Percentiles rank a stretch among this genome's conserved stretches.
Conservation (phyloP, 768 basidiomycete genomes). For the Amyloporia xantha region DNA sequence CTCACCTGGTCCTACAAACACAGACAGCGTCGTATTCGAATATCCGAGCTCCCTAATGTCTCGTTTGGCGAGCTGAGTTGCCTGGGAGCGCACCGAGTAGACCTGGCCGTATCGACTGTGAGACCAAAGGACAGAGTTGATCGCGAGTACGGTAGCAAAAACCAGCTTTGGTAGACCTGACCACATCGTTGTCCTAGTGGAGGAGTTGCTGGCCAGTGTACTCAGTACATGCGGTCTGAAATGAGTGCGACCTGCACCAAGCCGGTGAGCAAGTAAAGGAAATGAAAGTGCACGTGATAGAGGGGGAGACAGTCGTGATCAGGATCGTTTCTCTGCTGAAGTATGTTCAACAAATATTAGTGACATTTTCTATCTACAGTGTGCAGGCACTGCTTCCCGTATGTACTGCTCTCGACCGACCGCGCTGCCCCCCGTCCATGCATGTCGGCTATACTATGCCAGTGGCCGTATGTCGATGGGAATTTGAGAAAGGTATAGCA, state of each 20-base stretch:
- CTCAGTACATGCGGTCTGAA: background rate
- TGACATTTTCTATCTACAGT: no score
- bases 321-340: no score
- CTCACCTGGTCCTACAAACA: background rate
- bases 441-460: no score
- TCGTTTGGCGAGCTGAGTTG: constrained; percentile 9
- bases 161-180: constrained; percentile 38
- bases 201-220: background rate
- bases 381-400: no score
- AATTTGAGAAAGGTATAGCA: no score
- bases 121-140: constrained; percentile 64
- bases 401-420: no score
- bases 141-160: constrained; percentile 44
- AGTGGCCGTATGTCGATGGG: no score
- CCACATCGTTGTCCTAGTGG: constrained; percentile 35
- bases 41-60: background rate
- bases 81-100: constrained; percentile 9
- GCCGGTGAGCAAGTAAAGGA: no score
- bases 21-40: background rate
- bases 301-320: no score
- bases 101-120: constrained; percentile 25
- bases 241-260: background rate
- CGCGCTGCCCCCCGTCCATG: no score
- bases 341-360: no score
- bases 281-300: no score